Base-by-base conservation (phyloP, 2,329 filamentous ascomycete genomes). In the Aspergillus alliaceus region DNA sequence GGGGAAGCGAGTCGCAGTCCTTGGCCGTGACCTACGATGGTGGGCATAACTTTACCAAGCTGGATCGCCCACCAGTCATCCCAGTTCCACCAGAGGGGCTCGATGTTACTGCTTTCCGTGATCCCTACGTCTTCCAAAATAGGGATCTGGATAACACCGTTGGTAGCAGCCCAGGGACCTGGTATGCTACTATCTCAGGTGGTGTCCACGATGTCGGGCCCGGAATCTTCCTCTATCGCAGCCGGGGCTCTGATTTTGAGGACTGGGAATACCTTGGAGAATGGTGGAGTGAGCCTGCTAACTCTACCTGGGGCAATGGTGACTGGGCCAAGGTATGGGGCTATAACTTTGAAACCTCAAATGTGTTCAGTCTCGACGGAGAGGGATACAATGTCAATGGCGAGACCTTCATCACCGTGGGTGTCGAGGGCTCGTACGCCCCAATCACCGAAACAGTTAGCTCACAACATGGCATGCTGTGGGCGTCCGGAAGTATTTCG, bases 1-100 rank as follows among this genome's bases (percentile, higher is more conserved):
- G 71, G 0, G 75, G 75, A 31, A 79, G 78, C 2, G 79, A 82
- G 62, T 77, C 72, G 1, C 79, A 81, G 56, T 75, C 73, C 44
- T 60, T 81, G 18, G 79, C 77, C 2, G 72, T 75, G 22, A 79
- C 76, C 12, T 70, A 68, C 18, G 78, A 82, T 51, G 78, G 78
- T 32, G 80, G 80, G 27, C 57, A 72, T 56, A 80, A 78, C 9
- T 82, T 78, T 75, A 64, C 78, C 56, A 69, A 81, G 54, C 77
- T 80, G 50, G 72, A 67, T 12, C 73, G 73, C 52, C 80, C 80
- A 49, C 79, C 80, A 2, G 68, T 81, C 54, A 77, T 82, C 54
- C 68, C 71, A 4, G 18, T 39, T 3, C 61, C 63, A 20, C 64
- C 65, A 0, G 55, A 57, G 27, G 59, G 52, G 7, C 9, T 59